Conservation (phyloP, 1,284 basidiomycete genomes). For the Cutaneotrichosporon sp. region DNA sequence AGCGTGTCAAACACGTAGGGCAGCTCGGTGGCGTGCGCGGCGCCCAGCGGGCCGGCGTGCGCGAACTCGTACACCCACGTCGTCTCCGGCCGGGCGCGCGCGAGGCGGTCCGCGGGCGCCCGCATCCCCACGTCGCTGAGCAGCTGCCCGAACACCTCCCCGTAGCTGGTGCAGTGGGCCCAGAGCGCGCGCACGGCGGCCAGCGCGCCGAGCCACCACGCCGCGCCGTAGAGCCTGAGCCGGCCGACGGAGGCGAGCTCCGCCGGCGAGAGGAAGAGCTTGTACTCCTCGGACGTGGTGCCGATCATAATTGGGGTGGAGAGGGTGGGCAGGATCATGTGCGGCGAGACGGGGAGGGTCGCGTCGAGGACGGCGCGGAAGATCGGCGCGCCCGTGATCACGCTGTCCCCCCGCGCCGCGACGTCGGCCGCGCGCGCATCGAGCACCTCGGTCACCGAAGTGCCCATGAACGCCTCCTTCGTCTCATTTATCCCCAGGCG, state of each 20-base stretch:
- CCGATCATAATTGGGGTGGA: slow-evolving; percentile 8
- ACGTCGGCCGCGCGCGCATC: not conserved
- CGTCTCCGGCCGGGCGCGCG: not conserved
- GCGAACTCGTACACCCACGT: slow-evolving; percentile 14
- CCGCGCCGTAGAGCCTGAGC: not conserved
- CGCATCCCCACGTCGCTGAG: not conserved
- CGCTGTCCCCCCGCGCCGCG: not conserved
- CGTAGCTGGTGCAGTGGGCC: not conserved
- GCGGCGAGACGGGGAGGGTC: not conserved
- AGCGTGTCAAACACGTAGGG: slow-evolving; percentile 2
- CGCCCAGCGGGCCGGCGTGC: not conserved
- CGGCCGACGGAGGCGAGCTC: not conserved
- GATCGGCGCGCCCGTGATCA: not conserved
- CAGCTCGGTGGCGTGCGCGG: slow-evolving; percentile 9
- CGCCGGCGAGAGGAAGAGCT: not conserved
- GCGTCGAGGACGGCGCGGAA: not conserved
- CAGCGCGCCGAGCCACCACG: not conserved
- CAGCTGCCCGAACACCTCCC: slow-evolving; percentile 5
- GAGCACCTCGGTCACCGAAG: not conserved
- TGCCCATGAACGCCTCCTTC: not conserved
- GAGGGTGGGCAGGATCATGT: not conserved
- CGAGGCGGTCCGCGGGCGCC: not conserved
- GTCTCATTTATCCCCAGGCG: too few species aligned
- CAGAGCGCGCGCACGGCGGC: not conserved
- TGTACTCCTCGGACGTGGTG: slow-evolving; percentile 9